These are phyloP conservation scores for Phytophthora melonis DNA, from an alignment of 352 stramenopile genomes.

Conservation along the genomic window DNA sequence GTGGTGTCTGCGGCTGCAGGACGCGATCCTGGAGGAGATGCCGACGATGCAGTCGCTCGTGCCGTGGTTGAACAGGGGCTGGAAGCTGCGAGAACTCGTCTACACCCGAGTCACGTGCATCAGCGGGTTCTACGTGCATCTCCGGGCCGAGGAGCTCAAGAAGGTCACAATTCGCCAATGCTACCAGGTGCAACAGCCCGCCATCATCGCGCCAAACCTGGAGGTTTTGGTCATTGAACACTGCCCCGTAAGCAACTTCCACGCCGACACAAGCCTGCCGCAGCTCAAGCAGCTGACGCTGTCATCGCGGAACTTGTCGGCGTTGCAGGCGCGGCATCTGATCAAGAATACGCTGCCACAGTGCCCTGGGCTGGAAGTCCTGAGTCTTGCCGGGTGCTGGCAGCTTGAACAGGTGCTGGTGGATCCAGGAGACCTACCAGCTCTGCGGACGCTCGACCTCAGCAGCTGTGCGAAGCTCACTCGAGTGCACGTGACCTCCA, in stretches of 20 bases:
- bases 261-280: slow-evolving; percentile 52
- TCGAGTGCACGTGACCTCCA: slow-evolving; percentile 67
- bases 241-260: slow-evolving; percentile 55
- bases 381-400: slow-evolving; percentile 59
- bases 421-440: slow-evolving; percentile 60
- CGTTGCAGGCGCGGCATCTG: slow-evolving; percentile 49
- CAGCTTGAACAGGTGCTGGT: slow-evolving; percentile 70
- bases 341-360: slow-evolving; percentile 50
- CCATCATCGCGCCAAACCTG: slow-evolving; percentile 44
- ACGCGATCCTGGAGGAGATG: slow-evolving; percentile 40
- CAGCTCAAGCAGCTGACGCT: slow-evolving; percentile 56
- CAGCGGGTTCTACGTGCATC: slow-evolving; percentile 53
- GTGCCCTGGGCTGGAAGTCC: slow-evolving; percentile 32
- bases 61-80: slow-evolving; percentile 33
- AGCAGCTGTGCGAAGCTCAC: slow-evolving; percentile 56
- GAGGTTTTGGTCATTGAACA: slow-evolving; percentile 54
- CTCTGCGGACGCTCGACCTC: slow-evolving; percentile 51
- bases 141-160: slow-evolving; percentile 57
- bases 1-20: slow-evolving; percentile 47
- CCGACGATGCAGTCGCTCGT: slow-evolving; percentile 47
- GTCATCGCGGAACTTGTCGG: slow-evolving; percentile 57
- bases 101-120: slow-evolving; percentile 59
- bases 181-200: slow-evolving; percentile 63
- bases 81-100: slow-evolving; percentile 52
- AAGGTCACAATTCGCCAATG: slow-evolving; percentile 61